Evolutionary conservation across 768 basidiomycete genomes (phyloP).

Genomic region (Lactarius sanguifluus): DNA sequence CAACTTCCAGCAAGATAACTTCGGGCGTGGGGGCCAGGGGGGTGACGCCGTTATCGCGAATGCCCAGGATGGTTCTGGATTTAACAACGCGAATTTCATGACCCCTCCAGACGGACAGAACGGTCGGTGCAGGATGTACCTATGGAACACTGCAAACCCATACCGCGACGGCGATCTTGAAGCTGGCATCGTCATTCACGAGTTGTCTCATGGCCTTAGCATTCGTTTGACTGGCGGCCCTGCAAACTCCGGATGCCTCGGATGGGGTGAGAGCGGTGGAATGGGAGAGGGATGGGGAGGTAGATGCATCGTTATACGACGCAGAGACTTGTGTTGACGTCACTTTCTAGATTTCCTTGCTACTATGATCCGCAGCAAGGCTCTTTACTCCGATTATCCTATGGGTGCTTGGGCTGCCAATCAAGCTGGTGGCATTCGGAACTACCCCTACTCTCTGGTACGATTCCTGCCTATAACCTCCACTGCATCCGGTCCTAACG

Average conservation of each 20-base stretch:
- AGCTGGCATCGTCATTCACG: constrained; percentile 95
- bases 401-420: constrained; percentile 99
- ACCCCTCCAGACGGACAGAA: constrained; percentile 82
- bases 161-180: constrained; percentile 96
- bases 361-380: constrained; percentile 78
- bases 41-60: constrained; percentile 91
- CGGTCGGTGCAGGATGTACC: constrained; percentile 93
- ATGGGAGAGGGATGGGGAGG: constrained; percentile 99
- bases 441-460: constrained; percentile 80
- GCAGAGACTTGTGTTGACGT: constrained; percentile 4
- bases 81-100: constrained; percentile 92
- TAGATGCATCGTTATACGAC: constrained; percentile 31
- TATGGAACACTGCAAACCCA: constrained; percentile 89
- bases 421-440: constrained; percentile 70
- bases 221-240: constrained; percentile 96
- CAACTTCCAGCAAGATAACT: constrained; percentile 99
- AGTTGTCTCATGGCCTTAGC: constrained; percentile 84
- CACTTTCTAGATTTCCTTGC: constrained; percentile 67
- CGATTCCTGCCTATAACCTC: neutral
- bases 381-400: constrained; percentile 70
- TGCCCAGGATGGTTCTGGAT: constrained; percentile 93
- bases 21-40: constrained; percentile 83
- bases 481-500: constrained; percentile 6
- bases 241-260: constrained; percentile 87
- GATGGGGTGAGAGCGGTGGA: constrained; percentile 94